Evolutionary conservation across 768 basidiomycete species (phyloP).

Genomic region (Kwoniella europaea): DNA sequence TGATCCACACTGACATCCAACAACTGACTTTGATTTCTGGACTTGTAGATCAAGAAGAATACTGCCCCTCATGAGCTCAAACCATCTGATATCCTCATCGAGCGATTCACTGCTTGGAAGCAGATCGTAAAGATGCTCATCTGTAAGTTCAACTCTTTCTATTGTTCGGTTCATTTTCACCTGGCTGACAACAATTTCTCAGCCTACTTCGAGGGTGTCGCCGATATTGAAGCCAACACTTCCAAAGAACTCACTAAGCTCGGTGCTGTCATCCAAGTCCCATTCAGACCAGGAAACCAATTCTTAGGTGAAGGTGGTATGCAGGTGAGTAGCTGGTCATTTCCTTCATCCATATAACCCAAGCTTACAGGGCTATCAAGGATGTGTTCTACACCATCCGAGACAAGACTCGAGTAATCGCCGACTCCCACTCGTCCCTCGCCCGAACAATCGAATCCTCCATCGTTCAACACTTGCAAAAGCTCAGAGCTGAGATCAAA

Average conservation of each 20-base stretch:
- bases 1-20: too few species aligned
- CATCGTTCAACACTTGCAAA: slow-evolving; percentile 96
- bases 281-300: slow-evolving; percentile 92
- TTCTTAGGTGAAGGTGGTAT: slow-evolving; percentile 97
- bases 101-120: slow-evolving; percentile 77
- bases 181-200: neutral
- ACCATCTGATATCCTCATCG: slow-evolving; percentile 94
- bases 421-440: slow-evolving; percentile 94
- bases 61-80: slow-evolving; percentile 85
- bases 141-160: slow-evolving; percentile 38
- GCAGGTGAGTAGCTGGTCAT: slow-evolving; percentile 61
- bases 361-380: slow-evolving; percentile 58
- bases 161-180: neutral
- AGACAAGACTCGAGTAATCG: slow-evolving; percentile 88
- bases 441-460: slow-evolving; percentile 95
- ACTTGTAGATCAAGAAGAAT: slow-evolving; percentile 78
- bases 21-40: neutral
- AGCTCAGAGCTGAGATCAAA: slow-evolving; percentile 92
- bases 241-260: slow-evolving; percentile 91
- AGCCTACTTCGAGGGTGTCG: slow-evolving; percentile 78
- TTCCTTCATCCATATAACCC: neutral
- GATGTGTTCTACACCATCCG: slow-evolving; percentile 91
- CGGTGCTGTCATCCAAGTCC: slow-evolving; percentile 94
- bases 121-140: slow-evolving; percentile 94
- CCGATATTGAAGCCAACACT: slow-evolving; percentile 93